A percentile compares a stretch with the other conserved stretches of the same genome.
phyloP scores from a whole-genome alignment of 2,329 filamentous ascomycete genomes.

The Penicillium fuscoglaucum region DNA sequence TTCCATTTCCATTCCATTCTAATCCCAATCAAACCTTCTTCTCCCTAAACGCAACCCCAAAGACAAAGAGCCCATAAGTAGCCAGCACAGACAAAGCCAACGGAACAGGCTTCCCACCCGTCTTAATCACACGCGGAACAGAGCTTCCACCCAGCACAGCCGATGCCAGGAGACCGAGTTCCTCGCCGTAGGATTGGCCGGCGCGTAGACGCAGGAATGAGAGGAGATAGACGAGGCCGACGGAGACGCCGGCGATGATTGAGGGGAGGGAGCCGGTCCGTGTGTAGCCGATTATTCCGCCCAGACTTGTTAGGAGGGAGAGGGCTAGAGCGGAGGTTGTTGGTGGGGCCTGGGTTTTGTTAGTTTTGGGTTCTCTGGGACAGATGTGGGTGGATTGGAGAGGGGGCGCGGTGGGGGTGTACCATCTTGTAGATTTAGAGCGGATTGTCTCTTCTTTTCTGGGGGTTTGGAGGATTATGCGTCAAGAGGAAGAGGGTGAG shows the following conservation, averaged over 20 bases:
- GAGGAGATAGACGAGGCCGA: conserved; percentile 75
- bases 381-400: background rate
- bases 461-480: background rate
- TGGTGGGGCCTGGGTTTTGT: conserved; percentile 23
- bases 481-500: background rate
- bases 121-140: conserved; percentile 81
- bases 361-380: background rate
- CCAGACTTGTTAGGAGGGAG: conserved; percentile 77
- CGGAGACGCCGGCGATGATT: conserved; percentile 77
- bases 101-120: conserved; percentile 76
- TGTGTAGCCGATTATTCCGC: conserved; percentile 83
- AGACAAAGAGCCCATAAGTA: conserved; percentile 73
- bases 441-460: background rate
- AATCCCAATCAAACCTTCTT: conserved; percentile 27
- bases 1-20: background rate
- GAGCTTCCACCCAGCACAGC: conserved; percentile 79
- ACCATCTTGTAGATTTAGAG: conserved; percentile 23
- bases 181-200: conserved; percentile 75
- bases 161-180: conserved; percentile 85
- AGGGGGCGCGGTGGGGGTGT: background rate
- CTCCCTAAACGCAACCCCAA: conserved; percentile 65
- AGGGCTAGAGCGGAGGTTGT: conserved; percentile 71
- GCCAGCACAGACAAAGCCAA: conserved; percentile 76
- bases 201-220: conserved; percentile 79
- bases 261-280: conserved; percentile 85